phyloP scores from a whole-genome alignment of 2,329 filamentous ascomycete genomes.

The Waltergamsia citrina region DNA sequence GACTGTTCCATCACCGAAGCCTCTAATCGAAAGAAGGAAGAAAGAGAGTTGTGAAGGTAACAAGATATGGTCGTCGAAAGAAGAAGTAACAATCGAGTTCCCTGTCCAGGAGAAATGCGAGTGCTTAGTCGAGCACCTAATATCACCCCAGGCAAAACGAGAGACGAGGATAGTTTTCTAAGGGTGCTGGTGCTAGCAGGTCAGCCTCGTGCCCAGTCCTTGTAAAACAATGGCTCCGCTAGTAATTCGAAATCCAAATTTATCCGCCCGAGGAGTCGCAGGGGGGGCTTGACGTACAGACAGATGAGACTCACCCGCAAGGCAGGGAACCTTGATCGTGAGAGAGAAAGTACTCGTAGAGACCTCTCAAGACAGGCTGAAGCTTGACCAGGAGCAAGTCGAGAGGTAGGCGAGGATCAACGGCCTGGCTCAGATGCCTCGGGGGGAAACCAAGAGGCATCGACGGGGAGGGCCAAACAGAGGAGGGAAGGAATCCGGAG shows the following conservation, averaged over 20 bases:
- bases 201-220: too few relatives aligned
- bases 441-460: background rate
- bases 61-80: background rate
- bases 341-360: too few relatives aligned
- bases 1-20: constrained; percentile 2
- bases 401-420: background rate
- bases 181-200: background rate
- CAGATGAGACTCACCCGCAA: too few relatives aligned
- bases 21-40: background rate
- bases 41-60: background rate
- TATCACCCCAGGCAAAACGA: background rate
- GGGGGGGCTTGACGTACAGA: background rate
- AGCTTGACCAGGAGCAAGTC: background rate
- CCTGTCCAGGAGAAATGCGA: background rate
- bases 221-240: too few relatives aligned
- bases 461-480: background rate
- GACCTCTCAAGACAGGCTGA: background rate
- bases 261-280: background rate
- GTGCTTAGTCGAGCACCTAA: background rate
- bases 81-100: background rate
- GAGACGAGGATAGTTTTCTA: background rate
- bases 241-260: background rate
- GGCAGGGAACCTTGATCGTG: too few relatives aligned
- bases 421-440: background rate
- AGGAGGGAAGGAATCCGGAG: background rate